Conservation (phyloP, 139 green algal genomes). For the Chlamydomonas incerta region DNA sequence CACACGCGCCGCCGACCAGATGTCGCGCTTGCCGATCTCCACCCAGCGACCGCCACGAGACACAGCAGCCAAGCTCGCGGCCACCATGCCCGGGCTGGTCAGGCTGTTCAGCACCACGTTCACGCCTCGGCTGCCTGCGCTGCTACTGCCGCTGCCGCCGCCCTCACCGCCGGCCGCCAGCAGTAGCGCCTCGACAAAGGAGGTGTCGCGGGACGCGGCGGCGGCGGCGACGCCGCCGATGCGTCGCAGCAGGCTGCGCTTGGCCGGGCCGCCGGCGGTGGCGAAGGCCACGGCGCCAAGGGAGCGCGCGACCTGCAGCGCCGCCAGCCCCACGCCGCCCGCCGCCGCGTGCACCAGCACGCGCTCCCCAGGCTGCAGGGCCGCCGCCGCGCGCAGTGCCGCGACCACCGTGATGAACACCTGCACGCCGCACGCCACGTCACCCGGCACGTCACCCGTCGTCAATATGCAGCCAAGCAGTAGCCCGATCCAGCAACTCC, state of each 20-base stretch:
- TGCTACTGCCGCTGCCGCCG: no score
- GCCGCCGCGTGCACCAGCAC: conserved; percentile 84
- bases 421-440: no score
- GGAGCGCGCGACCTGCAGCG: conserved; percentile 61
- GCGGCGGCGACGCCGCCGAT: conserved; percentile 52
- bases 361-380: conserved; percentile 34
- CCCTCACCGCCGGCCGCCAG: neutral
- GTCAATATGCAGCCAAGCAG: no score
- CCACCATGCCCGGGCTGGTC: conserved; percentile 91
- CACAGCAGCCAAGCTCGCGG: conserved; percentile 74
- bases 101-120: conserved; percentile 87
- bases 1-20: conserved; percentile 67
- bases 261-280: conserved; percentile 71
- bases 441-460: no score
- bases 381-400: conserved; percentile 56
- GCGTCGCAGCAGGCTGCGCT: conserved; percentile 68
- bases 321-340: conserved; percentile 83
- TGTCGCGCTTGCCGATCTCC: conserved; percentile 94
- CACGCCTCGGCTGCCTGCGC: conserved; percentile 40
- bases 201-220: conserved; percentile 41
- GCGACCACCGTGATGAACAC: conserved; percentile 77
- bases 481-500: no score
- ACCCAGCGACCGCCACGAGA: conserved; percentile 69
- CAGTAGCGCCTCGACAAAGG: conserved; percentile 43
- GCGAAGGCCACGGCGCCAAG: conserved; percentile 57